Percentiles rank a stretch among this genome's conserved stretches.
Evolutionary conservation across 495 filamentous ascomycete species (phyloP).

Genomic region (Aspergillus funiculosus): DNA sequence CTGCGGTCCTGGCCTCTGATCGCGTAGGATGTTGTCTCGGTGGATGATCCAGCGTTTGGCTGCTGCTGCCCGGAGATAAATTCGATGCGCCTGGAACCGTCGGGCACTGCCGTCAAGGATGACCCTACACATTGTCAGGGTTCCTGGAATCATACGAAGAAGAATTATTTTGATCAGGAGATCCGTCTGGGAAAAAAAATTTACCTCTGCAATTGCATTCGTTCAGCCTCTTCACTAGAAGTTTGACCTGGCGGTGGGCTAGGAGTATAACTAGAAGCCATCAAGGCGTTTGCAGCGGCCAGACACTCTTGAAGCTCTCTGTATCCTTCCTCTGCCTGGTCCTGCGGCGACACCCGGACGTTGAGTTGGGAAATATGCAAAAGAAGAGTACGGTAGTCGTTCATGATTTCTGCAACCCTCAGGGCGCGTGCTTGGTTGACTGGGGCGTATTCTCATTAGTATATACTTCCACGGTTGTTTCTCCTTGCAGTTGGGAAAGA

Average conservation of each 20-base stretch:
- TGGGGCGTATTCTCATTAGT: conserved; percentile 26
- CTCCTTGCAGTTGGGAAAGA: background rate
- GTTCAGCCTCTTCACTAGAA: conserved; percentile 62
- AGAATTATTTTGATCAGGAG: no score
- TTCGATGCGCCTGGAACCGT: conserved; percentile 79
- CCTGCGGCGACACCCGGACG: conserved; percentile 50
- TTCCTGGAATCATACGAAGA: no score
- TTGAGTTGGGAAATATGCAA: conserved; percentile 69
- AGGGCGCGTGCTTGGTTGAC: conserved; percentile 79
- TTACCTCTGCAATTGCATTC: conserved; percentile 70
- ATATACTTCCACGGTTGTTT: background rate
- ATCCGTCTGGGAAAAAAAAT: conserved; percentile 17
- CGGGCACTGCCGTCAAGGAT: conserved; percentile 72
- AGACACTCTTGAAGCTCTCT: conserved; percentile 68
- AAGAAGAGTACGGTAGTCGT: conserved; percentile 78
- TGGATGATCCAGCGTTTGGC: conserved; percentile 75
- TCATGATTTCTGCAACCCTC: conserved; percentile 76
- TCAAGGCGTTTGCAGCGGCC: conserved; percentile 66
- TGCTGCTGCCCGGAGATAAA: conserved; percentile 72
- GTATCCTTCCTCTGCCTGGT: conserved; percentile 76
- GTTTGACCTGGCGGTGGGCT: conserved; percentile 43
- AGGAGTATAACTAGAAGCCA: conserved; percentile 63
- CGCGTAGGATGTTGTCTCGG: conserved; percentile 60
- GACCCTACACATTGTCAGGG: conserved; percentile 53
- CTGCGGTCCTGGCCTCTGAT: conserved; percentile 52